Percentiles rank a stretch among this genome's conserved stretches.
These are phyloP conservation scores for Lobosporangium transversale DNA, from an alignment of 192 early-diverging fungal species.

Conservation along the genomic window DNA sequence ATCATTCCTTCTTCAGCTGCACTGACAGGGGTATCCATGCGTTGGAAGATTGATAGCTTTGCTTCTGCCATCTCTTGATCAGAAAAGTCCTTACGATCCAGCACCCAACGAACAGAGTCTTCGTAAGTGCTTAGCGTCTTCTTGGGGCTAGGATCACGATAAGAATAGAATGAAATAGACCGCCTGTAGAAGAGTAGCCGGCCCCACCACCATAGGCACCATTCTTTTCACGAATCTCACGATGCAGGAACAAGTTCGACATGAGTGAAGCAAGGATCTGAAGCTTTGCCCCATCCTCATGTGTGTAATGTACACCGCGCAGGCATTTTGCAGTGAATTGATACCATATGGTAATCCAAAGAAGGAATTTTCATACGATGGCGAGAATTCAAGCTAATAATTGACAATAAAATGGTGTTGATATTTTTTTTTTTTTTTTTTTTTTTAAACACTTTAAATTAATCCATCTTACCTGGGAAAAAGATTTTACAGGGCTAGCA, in stretches of 20 bases:
- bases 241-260: slow-evolving; percentile 90
- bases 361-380: slow-evolving; percentile 71
- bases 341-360: slow-evolving; percentile 87
- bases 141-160: slow-evolving; percentile 87
- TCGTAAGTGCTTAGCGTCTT: slow-evolving; percentile 79
- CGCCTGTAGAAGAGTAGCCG: slow-evolving; percentile 73
- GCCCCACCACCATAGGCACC: slow-evolving; percentile 97
- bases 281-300: slow-evolving; percentile 80
- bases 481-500: neutral
- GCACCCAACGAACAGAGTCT: slow-evolving; percentile 73
- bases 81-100: slow-evolving; percentile 55
- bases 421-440: neutral
- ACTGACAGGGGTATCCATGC: slow-evolving; percentile 85
- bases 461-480: no score
- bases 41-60: slow-evolving; percentile 88
- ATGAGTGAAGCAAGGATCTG: slow-evolving; percentile 85
- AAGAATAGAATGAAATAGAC: slow-evolving; percentile 91
- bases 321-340: slow-evolving; percentile 83
- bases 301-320: slow-evolving; percentile 85
- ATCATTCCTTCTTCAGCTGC: slow-evolving; percentile 87
- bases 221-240: slow-evolving; percentile 96
- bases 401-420: neutral
- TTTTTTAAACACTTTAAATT: neutral
- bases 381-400: slow-evolving; percentile 53
- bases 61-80: slow-evolving; percentile 86